Evolutionary conservation across 805 yeast species (phyloP), one percentile per base, ranked within the genome.

Genomic region (Candida sanyiensis): DNA sequence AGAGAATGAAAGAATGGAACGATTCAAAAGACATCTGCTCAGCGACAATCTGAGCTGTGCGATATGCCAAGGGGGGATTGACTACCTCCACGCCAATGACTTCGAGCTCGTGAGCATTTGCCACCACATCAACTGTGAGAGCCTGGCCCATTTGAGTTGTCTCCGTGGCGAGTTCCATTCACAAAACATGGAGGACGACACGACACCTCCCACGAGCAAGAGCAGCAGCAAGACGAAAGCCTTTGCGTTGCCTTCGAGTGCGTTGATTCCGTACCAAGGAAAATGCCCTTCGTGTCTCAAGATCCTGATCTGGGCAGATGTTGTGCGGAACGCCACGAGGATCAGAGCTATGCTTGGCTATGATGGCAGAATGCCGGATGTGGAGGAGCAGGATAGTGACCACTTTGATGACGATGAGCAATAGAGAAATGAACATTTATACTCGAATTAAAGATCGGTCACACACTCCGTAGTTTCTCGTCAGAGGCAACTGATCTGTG

Each of bases 101-200:
- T 39, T 59, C 37, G 71, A 71, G 0, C 44, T 62, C 18, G 32
- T 66, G 3, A 58, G 62, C 3, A 50, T 60, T 4, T 71, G 76
- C 28, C 46, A 53, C 24, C 47, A 55, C 25, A 40, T 43, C 2
- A 36, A 38, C 3, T 72, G 77, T 45, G 39, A 49, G 2, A 46
- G 46, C 16, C 44, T 59, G 2, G 49, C 58, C 7, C 77, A 73
- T 50, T 46, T 73, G 24, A 21, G 49, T 1, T 73, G 78, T 45
- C 39, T 69, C 6, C 63, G 65, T n/a, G 38, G 46, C 3, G 35
- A 37, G 3, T 54, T 53, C 24, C 21, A 21, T 13, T 36, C 38
- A 11, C 33, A n/a, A n/a, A n/a, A n/a, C n/a, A n/a, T n/a, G n/a
- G 15, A 35, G 18, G 17, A 12, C 36, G 37, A 16, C 8, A 7